A percentile compares a stretch with the other conserved stretches of the same genome.
These are phyloP conservation scores for Penicillium sp. DNA, from an alignment of 2,329 filamentous ascomycete species.

Conservation along the genomic window DNA sequence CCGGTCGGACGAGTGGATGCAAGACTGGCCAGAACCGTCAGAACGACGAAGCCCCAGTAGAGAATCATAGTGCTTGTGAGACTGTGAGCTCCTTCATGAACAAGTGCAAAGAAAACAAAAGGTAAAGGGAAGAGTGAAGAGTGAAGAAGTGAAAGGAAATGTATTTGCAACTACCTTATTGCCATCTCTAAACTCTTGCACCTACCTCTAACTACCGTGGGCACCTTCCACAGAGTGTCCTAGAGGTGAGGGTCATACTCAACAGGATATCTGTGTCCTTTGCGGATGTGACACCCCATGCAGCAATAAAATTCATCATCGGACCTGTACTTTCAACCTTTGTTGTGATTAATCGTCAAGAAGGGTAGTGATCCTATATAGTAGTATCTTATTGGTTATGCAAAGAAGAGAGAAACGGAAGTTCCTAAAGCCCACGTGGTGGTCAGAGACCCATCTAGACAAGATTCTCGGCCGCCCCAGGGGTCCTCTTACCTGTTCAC, in stretches of 20 bases:
- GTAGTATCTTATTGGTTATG: too few species aligned
- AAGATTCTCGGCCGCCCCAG: too few species aligned
- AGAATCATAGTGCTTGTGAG: neutral
- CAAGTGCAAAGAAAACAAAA: neutral
- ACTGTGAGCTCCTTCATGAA: neutral
- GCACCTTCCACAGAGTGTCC: neutral
- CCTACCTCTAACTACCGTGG: neutral
- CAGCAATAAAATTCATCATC: too few species aligned
- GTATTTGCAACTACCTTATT: neutral
- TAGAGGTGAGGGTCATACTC: neutral
- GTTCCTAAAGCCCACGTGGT: neutral
- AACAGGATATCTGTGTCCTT: neutral
- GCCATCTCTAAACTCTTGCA: neutral
- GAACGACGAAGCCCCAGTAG: neutral
- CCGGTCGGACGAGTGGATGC: conserved; percentile 18
- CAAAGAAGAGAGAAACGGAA: too few species aligned
- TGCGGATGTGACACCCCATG: neutral
- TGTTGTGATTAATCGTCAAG: neutral
- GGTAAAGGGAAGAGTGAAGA: neutral
- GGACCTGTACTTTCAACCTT: neutral
- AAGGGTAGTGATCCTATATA: neutral
- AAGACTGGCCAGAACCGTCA: conserved; percentile 12
- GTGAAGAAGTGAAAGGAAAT: neutral
- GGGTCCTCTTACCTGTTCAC: too few species aligned
- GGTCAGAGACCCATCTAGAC: too few species aligned